Conservation (phyloP, 129 eudicot species). For the Escallonia herrerae region DNA sequence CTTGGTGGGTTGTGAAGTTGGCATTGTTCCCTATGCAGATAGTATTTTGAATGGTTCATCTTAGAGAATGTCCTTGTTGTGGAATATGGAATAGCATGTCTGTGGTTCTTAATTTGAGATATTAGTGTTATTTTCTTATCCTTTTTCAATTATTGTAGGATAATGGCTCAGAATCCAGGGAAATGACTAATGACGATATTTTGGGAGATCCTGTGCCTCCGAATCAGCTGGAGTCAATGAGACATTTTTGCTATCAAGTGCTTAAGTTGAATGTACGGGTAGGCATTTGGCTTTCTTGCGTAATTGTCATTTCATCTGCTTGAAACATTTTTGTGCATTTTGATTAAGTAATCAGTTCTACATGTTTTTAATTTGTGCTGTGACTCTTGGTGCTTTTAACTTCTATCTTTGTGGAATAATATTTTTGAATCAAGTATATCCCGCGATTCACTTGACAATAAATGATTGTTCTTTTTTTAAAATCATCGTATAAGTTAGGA, state of each 20-base stretch:
- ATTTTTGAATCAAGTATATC: neutral
- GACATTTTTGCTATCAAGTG: constrained; percentile 42
- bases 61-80: neutral
- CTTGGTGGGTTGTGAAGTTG: too few species aligned
- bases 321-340: neutral
- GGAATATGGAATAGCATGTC: neutral
- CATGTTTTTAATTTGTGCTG: neutral
- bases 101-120: neutral
- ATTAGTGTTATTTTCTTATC: constrained; percentile 1
- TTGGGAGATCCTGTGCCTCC: constrained; percentile 51
- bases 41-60: neutral
- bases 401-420: neutral
- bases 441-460: too few species aligned
- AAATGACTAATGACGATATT: constrained; percentile 55
- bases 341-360: neutral
- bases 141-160: constrained; percentile 32
- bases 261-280: constrained; percentile 37
- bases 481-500: too few species aligned
- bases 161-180: constrained; percentile 11
- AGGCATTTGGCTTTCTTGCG: constrained; percentile 12
- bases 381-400: too few species aligned
- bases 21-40: neutral
- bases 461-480: too few species aligned
- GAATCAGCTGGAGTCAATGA: constrained; percentile 37
- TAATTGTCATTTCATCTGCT: constrained; percentile 2